Evolutionary conservation across 441 rosid genomes (phyloP), one percentile per base, ranked within the genome.

Genomic region (Pelargonium cotyledonis): DNA sequence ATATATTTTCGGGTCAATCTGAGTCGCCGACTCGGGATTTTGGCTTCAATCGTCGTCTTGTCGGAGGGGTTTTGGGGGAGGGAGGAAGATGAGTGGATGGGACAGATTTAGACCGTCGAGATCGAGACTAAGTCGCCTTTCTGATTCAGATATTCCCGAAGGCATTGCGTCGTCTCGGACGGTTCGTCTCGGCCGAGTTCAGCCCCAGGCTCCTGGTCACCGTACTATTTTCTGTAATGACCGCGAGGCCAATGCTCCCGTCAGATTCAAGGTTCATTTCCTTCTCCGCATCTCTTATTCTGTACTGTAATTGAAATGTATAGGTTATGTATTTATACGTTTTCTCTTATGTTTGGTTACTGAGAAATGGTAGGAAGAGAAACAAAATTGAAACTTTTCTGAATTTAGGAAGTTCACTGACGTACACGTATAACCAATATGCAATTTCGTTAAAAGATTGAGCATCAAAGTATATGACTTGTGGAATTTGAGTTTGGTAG

Each of bases 191-290:
- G 63, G 63, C 63, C 63, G 63, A 58, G 63, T 58, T 58, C 63
- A 58, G 63, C 63, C 63, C 63, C 63, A 21, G 63, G 63, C 63
- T 21, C 63, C 63, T 21, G 63, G 63, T 58, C n/a, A 21, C 63
- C 63, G 63, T 14, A 58, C 63, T 11, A 58, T 58, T 29, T 58
- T 8, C 63, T 58, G 63, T 15, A 58, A 58, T 23, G 63, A 58
- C 35, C 63, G 63, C 26, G 63, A 58, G 35, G 63, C 63, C 29
- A 58, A 58, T 58, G 63, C 63, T 4, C 63, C 63, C 11, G 63
- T 58, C 63, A 21, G 63, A 58, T 58, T 58, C 29, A 58, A 58
- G 63, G 63, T 58, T 53, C 35, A 23, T 58, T 58, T 58, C 26
- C 63, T 21, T 57, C 63, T 57, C 23, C 63, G 31, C 63, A 23